Evolutionary conservation across 2,329 filamentous ascomycete genomes (phyloP).

Genomic region (Neonectria neomacrospora): DNA sequence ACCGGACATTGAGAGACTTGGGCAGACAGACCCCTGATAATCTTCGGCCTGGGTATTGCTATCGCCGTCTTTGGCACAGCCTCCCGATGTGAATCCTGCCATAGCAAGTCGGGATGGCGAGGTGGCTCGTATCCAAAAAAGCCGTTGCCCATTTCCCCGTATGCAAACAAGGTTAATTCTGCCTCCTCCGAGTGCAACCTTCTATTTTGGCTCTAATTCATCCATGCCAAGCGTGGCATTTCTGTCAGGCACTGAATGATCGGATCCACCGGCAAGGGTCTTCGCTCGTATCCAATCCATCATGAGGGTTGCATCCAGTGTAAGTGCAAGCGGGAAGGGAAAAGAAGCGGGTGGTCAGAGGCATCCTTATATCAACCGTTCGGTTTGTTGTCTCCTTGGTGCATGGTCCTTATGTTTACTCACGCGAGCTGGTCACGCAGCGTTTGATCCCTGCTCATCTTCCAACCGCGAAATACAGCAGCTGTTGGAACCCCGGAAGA

Average conservation of each 20-base stretch:
- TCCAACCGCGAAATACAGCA: background rate
- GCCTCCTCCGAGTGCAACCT: background rate
- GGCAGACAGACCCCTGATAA: background rate
- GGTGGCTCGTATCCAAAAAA: background rate
- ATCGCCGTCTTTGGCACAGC: background rate
- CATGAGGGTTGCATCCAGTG: conserved; percentile 4
- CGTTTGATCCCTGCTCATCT: background rate
- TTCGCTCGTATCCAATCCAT: conserved; percentile 6
- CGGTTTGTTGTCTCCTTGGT: background rate
- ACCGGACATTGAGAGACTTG: background rate
- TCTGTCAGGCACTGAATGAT: conserved; percentile 1
- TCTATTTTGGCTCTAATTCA: conserved; percentile 10
- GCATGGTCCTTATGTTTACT: background rate
- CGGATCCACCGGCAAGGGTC: background rate
- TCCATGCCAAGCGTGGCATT: conserved; percentile 1
- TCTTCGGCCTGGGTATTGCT: background rate
- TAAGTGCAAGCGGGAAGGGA: background rate
- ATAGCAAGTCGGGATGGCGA: background rate
- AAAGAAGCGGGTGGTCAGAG: background rate
- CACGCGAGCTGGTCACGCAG: background rate
- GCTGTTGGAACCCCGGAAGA: background rate
- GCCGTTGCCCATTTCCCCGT: background rate
- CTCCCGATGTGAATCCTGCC: background rate
- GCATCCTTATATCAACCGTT: background rate
- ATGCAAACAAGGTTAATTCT: background rate